These are phyloP conservation scores for Tuber microsphaerosporum DNA, from an alignment of 495 filamentous ascomycete species.

Conservation along the genomic window DNA sequence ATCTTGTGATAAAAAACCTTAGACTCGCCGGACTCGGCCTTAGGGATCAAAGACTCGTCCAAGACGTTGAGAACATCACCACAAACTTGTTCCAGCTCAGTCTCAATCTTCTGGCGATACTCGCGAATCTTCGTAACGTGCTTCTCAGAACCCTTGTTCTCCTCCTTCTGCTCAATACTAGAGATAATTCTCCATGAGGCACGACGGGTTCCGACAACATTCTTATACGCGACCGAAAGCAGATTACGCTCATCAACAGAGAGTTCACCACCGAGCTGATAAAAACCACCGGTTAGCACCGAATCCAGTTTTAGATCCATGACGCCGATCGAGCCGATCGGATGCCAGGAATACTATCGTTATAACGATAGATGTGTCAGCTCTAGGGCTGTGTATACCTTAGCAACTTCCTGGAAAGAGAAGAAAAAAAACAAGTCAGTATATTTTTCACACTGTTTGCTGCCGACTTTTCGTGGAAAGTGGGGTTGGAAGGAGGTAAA, in stretches of 20 bases:
- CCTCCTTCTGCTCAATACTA: conserved; percentile 99
- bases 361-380: conserved; percentile 3
- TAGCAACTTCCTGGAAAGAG: conserved; percentile 74
- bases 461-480: conserved; percentile 8
- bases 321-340: conserved; percentile 5
- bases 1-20: conserved; percentile 99
- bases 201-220: conserved; percentile 96
- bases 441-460: neutral
- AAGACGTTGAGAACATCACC: conserved; percentile 96
- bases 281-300: conserved; percentile 40
- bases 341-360: conserved; percentile 5
- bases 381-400: conserved; percentile 53
- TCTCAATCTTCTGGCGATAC: conserved; percentile 98
- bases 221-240: conserved; percentile 98
- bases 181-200: conserved; percentile 99
- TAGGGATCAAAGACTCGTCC: conserved; percentile 90
- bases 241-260: conserved; percentile 99
- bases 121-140: conserved; percentile 93
- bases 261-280: conserved; percentile 83
- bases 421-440: neutral
- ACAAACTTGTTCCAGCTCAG: conserved; percentile 95
- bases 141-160: conserved; percentile 97
- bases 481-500: conserved; percentile 40
- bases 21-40: conserved; percentile 95
- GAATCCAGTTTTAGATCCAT: conserved; percentile 10